Evolutionary conservation across 2,329 filamentous ascomycete species (phyloP).

Genomic region (Akanthomyces lecanii): DNA sequence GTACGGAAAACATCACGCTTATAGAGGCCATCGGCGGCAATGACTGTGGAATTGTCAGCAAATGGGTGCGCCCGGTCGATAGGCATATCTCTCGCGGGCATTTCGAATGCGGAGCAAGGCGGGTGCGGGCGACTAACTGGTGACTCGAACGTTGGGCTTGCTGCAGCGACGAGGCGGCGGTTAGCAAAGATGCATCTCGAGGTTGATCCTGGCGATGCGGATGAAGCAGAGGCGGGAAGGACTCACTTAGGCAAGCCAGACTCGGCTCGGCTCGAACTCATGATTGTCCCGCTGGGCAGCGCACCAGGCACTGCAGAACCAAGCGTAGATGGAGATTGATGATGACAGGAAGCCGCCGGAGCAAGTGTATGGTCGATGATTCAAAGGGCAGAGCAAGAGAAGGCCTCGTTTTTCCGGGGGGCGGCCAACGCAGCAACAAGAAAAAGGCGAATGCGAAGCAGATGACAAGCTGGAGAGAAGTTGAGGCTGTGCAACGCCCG

Average conservation of each 20-base stretch:
- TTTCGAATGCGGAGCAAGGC: slow-evolving; percentile 1
- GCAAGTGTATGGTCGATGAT: background rate
- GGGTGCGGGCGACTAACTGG: slow-evolving; percentile 59
- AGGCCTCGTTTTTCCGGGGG: background rate
- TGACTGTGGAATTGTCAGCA: slow-evolving; percentile 62
- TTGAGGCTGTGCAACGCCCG: slow-evolving; percentile 18
- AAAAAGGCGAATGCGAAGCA: background rate
- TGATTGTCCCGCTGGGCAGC: slow-evolving; percentile 16
- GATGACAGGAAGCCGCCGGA: slow-evolving; percentile 10
- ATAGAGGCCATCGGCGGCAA: slow-evolving; percentile 96
- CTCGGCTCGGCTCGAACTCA: slow-evolving; percentile 32
- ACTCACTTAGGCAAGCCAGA: slow-evolving; percentile 35
- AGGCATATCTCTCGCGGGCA: background rate
- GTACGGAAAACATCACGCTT: slow-evolving; percentile 98
- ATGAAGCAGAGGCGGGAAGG: background rate
- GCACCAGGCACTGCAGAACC: slow-evolving; percentile 15
- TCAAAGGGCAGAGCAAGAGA: background rate
- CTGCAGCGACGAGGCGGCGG: slow-evolving; percentile 37
- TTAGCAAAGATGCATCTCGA: slow-evolving; percentile 27
- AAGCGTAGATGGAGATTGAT: background rate
- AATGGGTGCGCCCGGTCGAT: slow-evolving; percentile 18
- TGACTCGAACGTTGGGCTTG: slow-evolving; percentile 85
- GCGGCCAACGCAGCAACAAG: slow-evolving; percentile 8
- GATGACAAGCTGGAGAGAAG: slow-evolving; percentile 16
- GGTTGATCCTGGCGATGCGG: slow-evolving; percentile 17